Conservation (phyloP, 2,329 filamentous ascomycete species). For the Alternaria angustiovoidea region DNA sequence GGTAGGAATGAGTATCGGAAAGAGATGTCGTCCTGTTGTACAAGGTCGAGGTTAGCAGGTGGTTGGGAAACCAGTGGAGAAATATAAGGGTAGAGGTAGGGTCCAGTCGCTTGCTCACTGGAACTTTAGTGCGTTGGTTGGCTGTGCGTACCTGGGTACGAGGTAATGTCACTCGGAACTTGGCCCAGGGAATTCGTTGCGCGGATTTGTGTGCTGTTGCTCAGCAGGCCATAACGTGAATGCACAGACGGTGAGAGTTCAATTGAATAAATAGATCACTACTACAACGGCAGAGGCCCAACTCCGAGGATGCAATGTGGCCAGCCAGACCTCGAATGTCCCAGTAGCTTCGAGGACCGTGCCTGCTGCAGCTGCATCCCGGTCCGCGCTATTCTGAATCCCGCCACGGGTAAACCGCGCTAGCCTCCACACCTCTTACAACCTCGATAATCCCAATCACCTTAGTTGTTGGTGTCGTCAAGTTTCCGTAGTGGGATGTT, state of each 20-base stretch:
- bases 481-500: no score
- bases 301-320: conserved; percentile 3
- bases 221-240: conserved; percentile 14
- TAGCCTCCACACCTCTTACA: conserved; percentile 12
- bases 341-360: conserved; percentile 20
- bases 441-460: background rate
- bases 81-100: background rate
- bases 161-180: conserved; percentile 18
- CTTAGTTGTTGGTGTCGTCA: no score
- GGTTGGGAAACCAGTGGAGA: background rate
- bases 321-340: background rate
- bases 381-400: conserved; percentile 12
- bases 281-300: conserved; percentile 6
- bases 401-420: conserved; percentile 8
- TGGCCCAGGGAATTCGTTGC: conserved; percentile 11
- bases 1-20: background rate
- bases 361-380: conserved; percentile 21
- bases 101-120: background rate
- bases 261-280: conserved; percentile 18
- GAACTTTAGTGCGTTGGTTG: conserved; percentile 14
- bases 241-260: conserved; percentile 6
- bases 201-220: conserved; percentile 4
- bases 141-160: conserved; percentile 2
- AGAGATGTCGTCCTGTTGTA: background rate
- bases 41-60: conserved; percentile 2